These are phyloP conservation scores for Hyaloscypha bicolor DNA, from an alignment of 495 filamentous ascomycete genomes.

Conservation along the genomic window DNA sequence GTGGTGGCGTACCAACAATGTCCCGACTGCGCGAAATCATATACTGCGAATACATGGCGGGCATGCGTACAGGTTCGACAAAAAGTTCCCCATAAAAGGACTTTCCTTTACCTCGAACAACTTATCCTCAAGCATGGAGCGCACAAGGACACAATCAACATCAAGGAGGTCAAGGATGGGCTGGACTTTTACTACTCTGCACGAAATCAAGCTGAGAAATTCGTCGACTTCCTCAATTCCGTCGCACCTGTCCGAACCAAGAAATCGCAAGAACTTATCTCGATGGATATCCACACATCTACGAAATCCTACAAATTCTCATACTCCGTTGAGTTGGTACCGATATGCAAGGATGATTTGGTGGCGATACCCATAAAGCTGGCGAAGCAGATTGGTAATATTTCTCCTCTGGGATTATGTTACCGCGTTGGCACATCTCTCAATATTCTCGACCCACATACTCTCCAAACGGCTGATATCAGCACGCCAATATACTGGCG, in stretches of 20 bases:
- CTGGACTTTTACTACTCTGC: constrained; percentile 93
- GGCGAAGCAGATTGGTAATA: constrained; percentile 83
- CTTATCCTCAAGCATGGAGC: constrained; percentile 91
- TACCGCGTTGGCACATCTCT: constrained; percentile 86
- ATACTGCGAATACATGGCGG: constrained; percentile 87
- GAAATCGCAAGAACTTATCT: constrained; percentile 90
- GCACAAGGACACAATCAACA: constrained; percentile 92
- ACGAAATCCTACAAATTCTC: constrained; percentile 91
- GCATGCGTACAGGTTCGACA: constrained; percentile 92
- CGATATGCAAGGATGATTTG: constrained; percentile 95
- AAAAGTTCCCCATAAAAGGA: constrained; percentile 96
- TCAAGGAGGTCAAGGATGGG: constrained; percentile 91
- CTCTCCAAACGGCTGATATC: constrained; percentile 87
- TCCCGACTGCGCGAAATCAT: constrained; percentile 89
- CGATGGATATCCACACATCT: constrained; percentile 86
- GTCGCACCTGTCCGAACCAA: constrained; percentile 78
- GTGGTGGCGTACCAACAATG: constrained; percentile 88
- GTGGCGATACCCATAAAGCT: constrained; percentile 89
- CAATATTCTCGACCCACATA: constrained; percentile 87
- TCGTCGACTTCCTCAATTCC: constrained; percentile 85
- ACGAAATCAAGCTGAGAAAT: constrained; percentile 88
- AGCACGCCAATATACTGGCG: constrained; percentile 84
- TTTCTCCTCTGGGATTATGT: constrained; percentile 79
- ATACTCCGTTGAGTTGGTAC: constrained; percentile 82
- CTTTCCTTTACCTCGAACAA: constrained; percentile 95